Percentiles rank a stretch among this genome's conserved stretches.
These are phyloP conservation scores for Vicia faba DNA, from an alignment of 306 rosid species.

Conservation along the genomic window DNA sequence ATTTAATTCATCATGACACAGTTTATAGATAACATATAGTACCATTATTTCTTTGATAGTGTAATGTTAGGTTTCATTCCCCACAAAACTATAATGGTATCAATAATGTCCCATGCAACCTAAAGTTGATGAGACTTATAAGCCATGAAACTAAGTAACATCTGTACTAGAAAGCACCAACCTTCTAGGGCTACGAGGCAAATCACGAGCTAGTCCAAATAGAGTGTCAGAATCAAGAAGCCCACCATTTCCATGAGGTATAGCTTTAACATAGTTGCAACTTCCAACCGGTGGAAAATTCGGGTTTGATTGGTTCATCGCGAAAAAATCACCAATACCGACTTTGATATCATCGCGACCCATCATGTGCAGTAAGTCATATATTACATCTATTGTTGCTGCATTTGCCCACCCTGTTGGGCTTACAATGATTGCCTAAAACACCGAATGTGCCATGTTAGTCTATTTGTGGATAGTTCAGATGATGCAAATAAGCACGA, in stretches of 20 bases:
- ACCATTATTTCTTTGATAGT: background rate
- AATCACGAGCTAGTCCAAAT: slow-evolving; percentile 75
- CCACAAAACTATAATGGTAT: slow-evolving; percentile 23
- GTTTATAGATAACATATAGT: background rate
- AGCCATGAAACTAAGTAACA: slow-evolving; percentile 8
- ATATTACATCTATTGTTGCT: slow-evolving; percentile 80
- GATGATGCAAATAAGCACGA: background rate
- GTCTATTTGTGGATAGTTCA: background rate
- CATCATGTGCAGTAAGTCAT: slow-evolving; percentile 94
- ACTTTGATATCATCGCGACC: slow-evolving; percentile 89
- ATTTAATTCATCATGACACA: background rate
- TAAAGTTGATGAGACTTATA: background rate
- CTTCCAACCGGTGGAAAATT: slow-evolving; percentile 52
- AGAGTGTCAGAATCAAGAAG: slow-evolving; percentile 87
- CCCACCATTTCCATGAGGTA: slow-evolving; percentile 89
- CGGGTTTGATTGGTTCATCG: slow-evolving; percentile 69
- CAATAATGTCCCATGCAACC: background rate
- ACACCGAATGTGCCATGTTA: slow-evolving; percentile 6
- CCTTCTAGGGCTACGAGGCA: slow-evolving; percentile 89
- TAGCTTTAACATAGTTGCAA: slow-evolving; percentile 71
- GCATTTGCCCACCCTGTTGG: slow-evolving; percentile 97
- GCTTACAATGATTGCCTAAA: slow-evolving; percentile 81
- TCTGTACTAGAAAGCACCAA: slow-evolving; percentile 35
- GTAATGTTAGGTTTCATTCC: slow-evolving; percentile 3
- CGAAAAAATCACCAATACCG: slow-evolving; percentile 76